Conservation (phyloP, 805 yeast genomes). For the Nakazawaea ishiwadae region DNA sequence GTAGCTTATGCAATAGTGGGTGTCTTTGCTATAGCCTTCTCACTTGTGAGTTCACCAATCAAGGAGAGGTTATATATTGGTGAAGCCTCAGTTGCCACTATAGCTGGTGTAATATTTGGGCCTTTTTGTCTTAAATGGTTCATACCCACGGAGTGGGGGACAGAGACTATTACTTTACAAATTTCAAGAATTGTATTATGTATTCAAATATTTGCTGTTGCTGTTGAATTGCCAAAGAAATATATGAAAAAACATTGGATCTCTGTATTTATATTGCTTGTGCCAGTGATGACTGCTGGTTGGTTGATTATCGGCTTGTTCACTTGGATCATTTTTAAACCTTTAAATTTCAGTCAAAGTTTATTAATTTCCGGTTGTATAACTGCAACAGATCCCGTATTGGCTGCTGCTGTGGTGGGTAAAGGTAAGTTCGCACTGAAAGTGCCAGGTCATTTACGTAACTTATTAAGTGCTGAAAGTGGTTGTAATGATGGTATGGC, state of each 20-base stretch:
- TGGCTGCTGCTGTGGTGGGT: conserved; percentile 70
- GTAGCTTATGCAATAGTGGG: conserved; percentile 55
- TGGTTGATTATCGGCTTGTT: conserved; percentile 64
- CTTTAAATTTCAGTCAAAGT: conserved; percentile 47
- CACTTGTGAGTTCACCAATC: conserved; percentile 53
- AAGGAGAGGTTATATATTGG: conserved; percentile 58
- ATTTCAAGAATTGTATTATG: conserved; percentile 61
- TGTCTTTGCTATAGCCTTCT: conserved; percentile 52
- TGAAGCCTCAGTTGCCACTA: conserved; percentile 62
- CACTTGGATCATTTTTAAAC: conserved; percentile 58
- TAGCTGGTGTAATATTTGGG: conserved; percentile 57
- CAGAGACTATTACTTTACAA: conserved; percentile 51
- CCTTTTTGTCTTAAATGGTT: conserved; percentile 59
- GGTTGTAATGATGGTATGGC: conserved; percentile 77
- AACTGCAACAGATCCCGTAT: conserved; percentile 75
- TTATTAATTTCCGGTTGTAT: conserved; percentile 64
- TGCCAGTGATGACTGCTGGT: conserved; percentile 69
- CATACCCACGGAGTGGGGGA: conserved; percentile 53
- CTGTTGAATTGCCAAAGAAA: conserved; percentile 67
- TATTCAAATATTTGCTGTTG: conserved; percentile 68
- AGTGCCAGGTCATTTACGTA: conserved; percentile 58
- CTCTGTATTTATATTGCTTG: conserved; percentile 50
- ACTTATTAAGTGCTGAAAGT: conserved; percentile 63
- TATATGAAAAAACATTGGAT: conserved; percentile 58
- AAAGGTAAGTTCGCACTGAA: conserved; percentile 67